These are phyloP conservation scores for Suhomyces taliae DNA, from an alignment of 1,139 yeast genomes.

Conservation along the genomic window DNA sequence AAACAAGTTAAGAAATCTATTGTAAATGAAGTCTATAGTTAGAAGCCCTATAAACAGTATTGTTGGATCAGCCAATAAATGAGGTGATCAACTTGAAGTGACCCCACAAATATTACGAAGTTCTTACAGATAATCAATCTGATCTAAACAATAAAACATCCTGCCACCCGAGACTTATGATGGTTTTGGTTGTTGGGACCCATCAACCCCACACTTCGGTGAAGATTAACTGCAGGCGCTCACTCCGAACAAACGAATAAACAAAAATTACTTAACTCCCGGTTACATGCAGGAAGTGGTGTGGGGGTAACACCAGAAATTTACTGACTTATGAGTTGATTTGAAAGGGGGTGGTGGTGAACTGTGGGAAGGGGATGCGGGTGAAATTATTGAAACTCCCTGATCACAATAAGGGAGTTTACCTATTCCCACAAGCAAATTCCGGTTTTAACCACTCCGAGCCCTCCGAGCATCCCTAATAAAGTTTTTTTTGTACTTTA, in stretches of 20 bases:
- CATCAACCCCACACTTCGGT: not conserved
- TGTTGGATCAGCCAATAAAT: too few species aligned
- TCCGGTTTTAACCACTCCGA: not conserved
- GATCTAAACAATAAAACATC: not conserved
- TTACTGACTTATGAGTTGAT: not conserved
- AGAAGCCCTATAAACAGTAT: too few species aligned
- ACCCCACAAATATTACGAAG: too few species aligned
- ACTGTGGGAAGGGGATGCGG: not conserved
- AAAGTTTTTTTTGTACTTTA: too few species aligned
- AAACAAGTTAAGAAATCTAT: too few species aligned
- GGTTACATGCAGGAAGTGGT: slow-evolving; percentile 1
- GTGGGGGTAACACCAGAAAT: not conserved
- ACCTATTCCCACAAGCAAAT: too few species aligned
- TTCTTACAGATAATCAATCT: not conserved
- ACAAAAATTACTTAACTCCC: slow-evolving; percentile 1
- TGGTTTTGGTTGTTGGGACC: not conserved
- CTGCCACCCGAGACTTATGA: not conserved
- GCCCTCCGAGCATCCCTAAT: not conserved
- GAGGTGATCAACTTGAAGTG: too few species aligned
- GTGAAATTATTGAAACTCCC: not conserved
- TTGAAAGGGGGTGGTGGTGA: not conserved
- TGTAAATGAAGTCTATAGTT: too few species aligned
- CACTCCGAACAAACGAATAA: not conserved
- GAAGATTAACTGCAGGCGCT: not conserved
- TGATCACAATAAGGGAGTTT: too few species aligned